Conservation (phyloP, 2,329 filamentous ascomycete species). For the Fusarium austroafricanum region DNA sequence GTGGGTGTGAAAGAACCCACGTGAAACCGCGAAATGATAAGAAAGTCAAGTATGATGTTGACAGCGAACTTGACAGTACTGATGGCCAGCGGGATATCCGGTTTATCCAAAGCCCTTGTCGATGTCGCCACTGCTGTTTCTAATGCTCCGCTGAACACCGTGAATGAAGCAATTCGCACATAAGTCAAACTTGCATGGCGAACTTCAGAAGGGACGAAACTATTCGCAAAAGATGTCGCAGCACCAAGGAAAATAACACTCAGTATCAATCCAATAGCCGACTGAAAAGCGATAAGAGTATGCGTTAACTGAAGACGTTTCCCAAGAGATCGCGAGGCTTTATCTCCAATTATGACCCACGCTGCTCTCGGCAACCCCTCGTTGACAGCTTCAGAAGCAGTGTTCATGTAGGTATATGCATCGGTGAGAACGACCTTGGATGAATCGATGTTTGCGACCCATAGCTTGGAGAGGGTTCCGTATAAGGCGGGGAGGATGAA, state of each 20-base stretch:
- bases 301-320: slow-evolving; percentile 70
- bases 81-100: slow-evolving; percentile 75
- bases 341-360: slow-evolving; percentile 77
- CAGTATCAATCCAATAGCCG: slow-evolving; percentile 67
- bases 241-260: slow-evolving; percentile 68
- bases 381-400: slow-evolving; percentile 75
- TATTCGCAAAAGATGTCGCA: slow-evolving; percentile 65
- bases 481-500: slow-evolving; percentile 77
- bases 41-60: slow-evolving; percentile 75
- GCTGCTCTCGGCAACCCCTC: slow-evolving; percentile 76
- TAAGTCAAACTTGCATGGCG: slow-evolving; percentile 69
- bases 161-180: slow-evolving; percentile 72
- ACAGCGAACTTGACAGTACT: slow-evolving; percentile 71
- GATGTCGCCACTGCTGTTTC: slow-evolving; percentile 71
- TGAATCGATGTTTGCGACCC: slow-evolving; percentile 75
- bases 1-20: slow-evolving; percentile 65
- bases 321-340: slow-evolving; percentile 60
- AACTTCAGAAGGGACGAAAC: slow-evolving; percentile 72
- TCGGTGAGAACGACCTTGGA: slow-evolving; percentile 55
- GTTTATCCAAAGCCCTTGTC: slow-evolving; percentile 74
- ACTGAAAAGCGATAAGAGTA: slow-evolving; percentile 72
- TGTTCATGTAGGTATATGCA: slow-evolving; percentile 75
- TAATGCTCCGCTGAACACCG: slow-evolving; percentile 69
- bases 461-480: slow-evolving; percentile 74
- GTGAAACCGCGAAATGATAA: slow-evolving; percentile 75